Evolutionary conservation across 768 basidiomycete species (phyloP), one percentile per base, ranked within the genome.

Genomic region (Suillus decipiens): DNA sequence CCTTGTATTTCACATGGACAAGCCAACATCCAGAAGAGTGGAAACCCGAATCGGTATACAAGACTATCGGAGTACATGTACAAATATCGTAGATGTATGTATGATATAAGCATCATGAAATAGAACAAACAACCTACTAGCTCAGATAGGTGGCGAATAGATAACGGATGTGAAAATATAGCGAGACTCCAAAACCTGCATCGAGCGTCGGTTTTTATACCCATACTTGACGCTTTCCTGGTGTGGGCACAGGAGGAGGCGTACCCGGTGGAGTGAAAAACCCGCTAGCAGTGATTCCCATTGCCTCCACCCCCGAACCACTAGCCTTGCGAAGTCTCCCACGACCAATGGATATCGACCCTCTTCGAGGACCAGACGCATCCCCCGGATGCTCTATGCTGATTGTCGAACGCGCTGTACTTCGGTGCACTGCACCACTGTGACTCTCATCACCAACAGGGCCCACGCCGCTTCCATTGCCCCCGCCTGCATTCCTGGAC

Each of bases 281-380:
- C 0, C 92, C 93, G 24, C 81, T 81, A 39, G 90, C 92, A 37
- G 89, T 92, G 53, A 94, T 80, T 19, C 91, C 82, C 51, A 89
- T 72, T 33, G 91, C 88, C 76, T 90, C 89, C 62, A 93, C 92
- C 36, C 85, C 89, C 24, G 90, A 85, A 17, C 89, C 92, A 59
- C 82, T 80, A 50, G 83, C 75, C 78, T 92, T 92, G 67, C 76
- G 69, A 69, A 78, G 82, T 64, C 85, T 85, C 22, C 85, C 87
- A 42, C 85, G 76, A 60, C 90, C 89, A 61, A 91, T 73, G 15
- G 86, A 78, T 64, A 90, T 88, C n/a, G 87, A 86, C 10, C 88
- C 86, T 70, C 78, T 79, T 63, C 79, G 67, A 11, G 70, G 78
- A 11, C 78, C 79, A 14, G 64, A 33, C 2, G 67, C 72, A 63